Percentiles rank a stretch among this genome's conserved stretches.
These are phyloP conservation scores for Astragalus glycyphyllos DNA, from an alignment of 306 rosid genomes.

Conservation along the genomic window DNA sequence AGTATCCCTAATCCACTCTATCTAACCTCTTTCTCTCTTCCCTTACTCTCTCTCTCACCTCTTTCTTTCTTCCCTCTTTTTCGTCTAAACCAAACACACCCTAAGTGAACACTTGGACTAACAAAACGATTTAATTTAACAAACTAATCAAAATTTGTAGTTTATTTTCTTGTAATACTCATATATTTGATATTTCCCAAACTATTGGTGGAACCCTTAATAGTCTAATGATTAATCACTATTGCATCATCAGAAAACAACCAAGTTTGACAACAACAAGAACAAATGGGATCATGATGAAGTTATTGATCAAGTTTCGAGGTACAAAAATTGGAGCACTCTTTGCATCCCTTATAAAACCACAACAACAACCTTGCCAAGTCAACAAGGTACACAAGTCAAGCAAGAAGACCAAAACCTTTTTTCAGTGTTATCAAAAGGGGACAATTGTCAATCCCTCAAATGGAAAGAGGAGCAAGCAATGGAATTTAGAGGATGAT, in stretches of 20 bases:
- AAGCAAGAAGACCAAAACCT: conserved; percentile 31
- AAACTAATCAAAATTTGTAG: no score
- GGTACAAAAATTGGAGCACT: conserved; percentile 49
- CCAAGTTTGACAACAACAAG: conserved; percentile 39
- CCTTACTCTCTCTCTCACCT: no score
- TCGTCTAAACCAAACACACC: no score
- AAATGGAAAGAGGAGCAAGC: conserved; percentile 27
- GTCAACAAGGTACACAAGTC: conserved; percentile 22
- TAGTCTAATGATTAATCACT: neutral
- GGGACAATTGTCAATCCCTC: conserved; percentile 31
- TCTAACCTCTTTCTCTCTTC: no score
- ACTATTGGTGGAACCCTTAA: neutral
- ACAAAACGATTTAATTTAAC: no score
- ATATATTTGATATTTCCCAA: no score
- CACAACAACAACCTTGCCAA: conserved; percentile 27
- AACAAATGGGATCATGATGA: conserved; percentile 50
- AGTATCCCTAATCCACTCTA: no score
- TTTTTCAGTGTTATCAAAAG: conserved; percentile 41
- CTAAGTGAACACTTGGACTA: no score
- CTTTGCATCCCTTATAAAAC: conserved; percentile 49
- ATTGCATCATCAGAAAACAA: conserved; percentile 27
- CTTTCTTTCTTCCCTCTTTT: no score
- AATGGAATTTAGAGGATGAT: conserved; percentile 33
- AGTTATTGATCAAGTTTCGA: conserved; percentile 53
- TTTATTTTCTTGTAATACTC: no score